Conservation (phyloP, 2,329 filamentous ascomycete genomes). For the Nannizziopsis barbatae region DNA sequence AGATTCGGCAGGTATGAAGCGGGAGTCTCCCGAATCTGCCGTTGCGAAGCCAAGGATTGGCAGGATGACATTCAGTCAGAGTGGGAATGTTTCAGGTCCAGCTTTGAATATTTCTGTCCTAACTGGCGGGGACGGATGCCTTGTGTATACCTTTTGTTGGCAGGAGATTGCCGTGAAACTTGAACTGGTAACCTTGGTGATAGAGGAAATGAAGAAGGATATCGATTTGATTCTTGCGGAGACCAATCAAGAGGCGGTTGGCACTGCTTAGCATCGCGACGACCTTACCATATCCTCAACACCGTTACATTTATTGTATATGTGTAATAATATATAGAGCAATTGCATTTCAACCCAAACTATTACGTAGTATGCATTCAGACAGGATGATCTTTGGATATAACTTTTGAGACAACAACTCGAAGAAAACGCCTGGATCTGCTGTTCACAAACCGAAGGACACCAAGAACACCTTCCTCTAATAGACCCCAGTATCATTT, state of each 20-base stretch:
- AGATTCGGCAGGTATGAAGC: conserved; percentile 1
- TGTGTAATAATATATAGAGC: no score
- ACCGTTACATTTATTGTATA: no score
- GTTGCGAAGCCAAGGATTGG: conserved; percentile 22
- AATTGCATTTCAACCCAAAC: no score
- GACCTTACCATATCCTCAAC: no score
- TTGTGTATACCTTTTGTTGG: conserved; percentile 35
- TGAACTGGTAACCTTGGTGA: conserved; percentile 1
- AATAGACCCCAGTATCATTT: conserved; percentile 5
- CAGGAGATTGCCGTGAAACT: conserved; percentile 14
- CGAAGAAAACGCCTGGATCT: background rate
- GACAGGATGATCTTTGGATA: background rate
- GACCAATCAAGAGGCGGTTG: background rate
- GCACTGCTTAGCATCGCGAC: background rate
- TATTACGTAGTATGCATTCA: no score
- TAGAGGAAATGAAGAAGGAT: conserved; percentile 1
- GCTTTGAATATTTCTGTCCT: conserved; percentile 32
- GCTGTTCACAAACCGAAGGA: background rate
- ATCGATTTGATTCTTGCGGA: background rate
- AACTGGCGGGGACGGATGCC: conserved; percentile 37
- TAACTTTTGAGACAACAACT: conserved; percentile 1
- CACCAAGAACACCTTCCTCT: conserved; percentile 7
- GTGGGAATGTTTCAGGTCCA: conserved; percentile 29
- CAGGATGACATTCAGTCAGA: conserved; percentile 38
- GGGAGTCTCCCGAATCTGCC: conserved; percentile 1